Percentiles rank a stretch among this genome's conserved stretches.
These are phyloP conservation scores for Phoma sp. DNA, from an alignment of 2,329 filamentous ascomycete genomes.

Conservation along the genomic window DNA sequence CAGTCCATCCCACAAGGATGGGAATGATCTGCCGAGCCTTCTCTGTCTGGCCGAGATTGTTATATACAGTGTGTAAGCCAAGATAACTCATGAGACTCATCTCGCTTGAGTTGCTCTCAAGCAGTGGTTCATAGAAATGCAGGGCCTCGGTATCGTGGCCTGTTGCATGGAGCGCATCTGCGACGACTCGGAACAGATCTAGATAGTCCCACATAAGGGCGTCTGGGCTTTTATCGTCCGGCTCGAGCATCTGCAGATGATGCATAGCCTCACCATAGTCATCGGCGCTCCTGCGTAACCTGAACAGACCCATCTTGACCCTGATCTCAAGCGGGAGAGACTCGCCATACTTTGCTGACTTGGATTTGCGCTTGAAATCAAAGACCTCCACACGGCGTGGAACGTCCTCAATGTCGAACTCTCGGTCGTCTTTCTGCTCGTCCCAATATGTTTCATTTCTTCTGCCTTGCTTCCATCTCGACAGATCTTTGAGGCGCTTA, in stretches of 20 bases:
- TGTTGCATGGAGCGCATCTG: conserved; percentile 61
- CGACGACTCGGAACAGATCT: conserved; percentile 79
- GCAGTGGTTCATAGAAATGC: conserved; percentile 62
- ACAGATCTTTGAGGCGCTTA: conserved; percentile 70
- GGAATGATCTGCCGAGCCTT: conserved; percentile 81
- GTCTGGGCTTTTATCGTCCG: conserved; percentile 60
- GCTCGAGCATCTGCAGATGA: conserved; percentile 68
- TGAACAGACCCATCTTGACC: conserved; percentile 81
- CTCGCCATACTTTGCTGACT: conserved; percentile 68
- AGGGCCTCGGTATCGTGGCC: conserved; percentile 62
- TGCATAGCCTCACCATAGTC: conserved; percentile 70
- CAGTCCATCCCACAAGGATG: conserved; percentile 73
- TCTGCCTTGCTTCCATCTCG: conserved; percentile 83
- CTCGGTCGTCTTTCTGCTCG: conserved; percentile 74
- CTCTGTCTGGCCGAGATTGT: conserved; percentile 65
- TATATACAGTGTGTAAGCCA: conserved; percentile 65
- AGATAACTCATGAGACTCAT: conserved; percentile 40
- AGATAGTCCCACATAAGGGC: conserved; percentile 69
- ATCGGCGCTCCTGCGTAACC: conserved; percentile 71
- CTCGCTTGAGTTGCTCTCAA: conserved; percentile 28
- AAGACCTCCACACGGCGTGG: conserved; percentile 68
- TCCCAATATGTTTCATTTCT: conserved; percentile 80
- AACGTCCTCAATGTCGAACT: conserved; percentile 80
- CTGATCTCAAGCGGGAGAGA: conserved; percentile 82
- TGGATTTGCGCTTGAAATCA: conserved; percentile 65